Conservation (phyloP, 805 yeast genomes). For the Hanseniaspora nectarophila region DNA sequence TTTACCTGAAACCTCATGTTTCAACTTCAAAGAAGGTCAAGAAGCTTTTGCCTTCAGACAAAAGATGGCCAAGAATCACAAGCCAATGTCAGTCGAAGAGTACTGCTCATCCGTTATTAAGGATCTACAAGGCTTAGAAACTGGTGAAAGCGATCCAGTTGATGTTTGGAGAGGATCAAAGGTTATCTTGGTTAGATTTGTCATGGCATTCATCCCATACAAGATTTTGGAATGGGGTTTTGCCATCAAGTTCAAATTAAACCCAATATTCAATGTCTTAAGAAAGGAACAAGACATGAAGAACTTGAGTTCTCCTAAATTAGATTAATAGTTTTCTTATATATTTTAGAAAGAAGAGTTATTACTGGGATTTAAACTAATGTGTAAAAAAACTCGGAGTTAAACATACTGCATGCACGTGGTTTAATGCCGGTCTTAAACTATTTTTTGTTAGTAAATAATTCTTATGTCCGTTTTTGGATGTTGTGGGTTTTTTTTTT, state of each 20-base stretch:
- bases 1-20: conserved; percentile 45
- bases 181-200: conserved; percentile 31
- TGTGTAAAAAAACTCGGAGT: too few species aligned
- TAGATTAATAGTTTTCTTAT: not conserved
- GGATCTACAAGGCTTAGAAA: not conserved
- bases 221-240: conserved; percentile 35
- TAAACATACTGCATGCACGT: too few species aligned
- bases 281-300: conserved; percentile 17
- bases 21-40: conserved; percentile 39
- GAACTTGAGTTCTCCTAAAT: not conserved
- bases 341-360: not conserved
- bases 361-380: too few species aligned
- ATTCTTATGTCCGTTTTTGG: not conserved
- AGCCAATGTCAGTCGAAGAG: conserved; percentile 47
- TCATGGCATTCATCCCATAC: conserved; percentile 35
- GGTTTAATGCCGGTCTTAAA: too few species aligned
- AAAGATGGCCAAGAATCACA: conserved; percentile 45
- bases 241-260: conserved; percentile 33
- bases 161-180: conserved; percentile 47
- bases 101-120: conserved; percentile 43
- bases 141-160: conserved; percentile 29
- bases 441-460: too few species aligned
- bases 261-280: conserved; percentile 27
- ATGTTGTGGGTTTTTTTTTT: not conserved
- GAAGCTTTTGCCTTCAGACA: conserved; percentile 41